A percentile compares a stretch with the other conserved stretches of the same genome.
These are phyloP conservation scores for Rosa persica DNA, from an alignment of 306 rosid genomes.

Conservation along the genomic window DNA sequence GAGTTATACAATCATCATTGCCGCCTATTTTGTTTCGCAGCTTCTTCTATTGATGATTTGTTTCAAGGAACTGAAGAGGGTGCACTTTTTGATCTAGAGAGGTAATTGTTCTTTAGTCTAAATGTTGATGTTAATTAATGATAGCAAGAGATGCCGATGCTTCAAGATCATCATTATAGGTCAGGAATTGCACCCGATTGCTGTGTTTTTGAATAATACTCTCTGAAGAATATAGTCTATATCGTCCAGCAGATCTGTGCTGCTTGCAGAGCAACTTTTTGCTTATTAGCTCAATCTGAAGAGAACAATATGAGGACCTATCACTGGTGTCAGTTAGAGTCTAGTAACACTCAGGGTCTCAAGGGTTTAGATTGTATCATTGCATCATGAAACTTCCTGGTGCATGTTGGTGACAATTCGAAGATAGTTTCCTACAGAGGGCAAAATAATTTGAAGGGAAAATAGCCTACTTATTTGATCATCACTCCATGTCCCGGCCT, in stretches of 20 bases:
- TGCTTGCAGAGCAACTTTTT: not conserved
- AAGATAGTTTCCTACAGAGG: not conserved
- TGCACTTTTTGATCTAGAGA: slow-evolving; percentile 88
- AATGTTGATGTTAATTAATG: not conserved
- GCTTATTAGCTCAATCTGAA: not conserved
- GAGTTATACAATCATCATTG: slow-evolving; percentile 95
- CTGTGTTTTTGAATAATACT: not conserved
- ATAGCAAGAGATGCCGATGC: not conserved
- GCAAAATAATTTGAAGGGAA: not conserved
- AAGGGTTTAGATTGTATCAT: not conserved
- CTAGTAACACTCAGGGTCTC: not conserved
- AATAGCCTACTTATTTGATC: no score
- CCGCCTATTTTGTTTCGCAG: slow-evolving; percentile 72
- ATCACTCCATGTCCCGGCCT: no score
- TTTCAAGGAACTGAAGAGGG: slow-evolving; percentile 98
- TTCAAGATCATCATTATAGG: not conserved
- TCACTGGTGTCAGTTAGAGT: not conserved
- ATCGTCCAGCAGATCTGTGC: not conserved
- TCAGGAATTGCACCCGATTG: not conserved
- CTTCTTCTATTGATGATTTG: slow-evolving; percentile 80
- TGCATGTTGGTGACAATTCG: not conserved
- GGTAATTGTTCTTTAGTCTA: slow-evolving; percentile 45
- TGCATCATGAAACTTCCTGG: not conserved
- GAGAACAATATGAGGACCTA: not conserved
- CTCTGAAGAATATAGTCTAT: not conserved